Evolutionary conservation across 2,329 filamentous ascomycete genomes (phyloP), one percentile per base, ranked within the genome.

Genomic region (Hirsutella minnesotensis): DNA sequence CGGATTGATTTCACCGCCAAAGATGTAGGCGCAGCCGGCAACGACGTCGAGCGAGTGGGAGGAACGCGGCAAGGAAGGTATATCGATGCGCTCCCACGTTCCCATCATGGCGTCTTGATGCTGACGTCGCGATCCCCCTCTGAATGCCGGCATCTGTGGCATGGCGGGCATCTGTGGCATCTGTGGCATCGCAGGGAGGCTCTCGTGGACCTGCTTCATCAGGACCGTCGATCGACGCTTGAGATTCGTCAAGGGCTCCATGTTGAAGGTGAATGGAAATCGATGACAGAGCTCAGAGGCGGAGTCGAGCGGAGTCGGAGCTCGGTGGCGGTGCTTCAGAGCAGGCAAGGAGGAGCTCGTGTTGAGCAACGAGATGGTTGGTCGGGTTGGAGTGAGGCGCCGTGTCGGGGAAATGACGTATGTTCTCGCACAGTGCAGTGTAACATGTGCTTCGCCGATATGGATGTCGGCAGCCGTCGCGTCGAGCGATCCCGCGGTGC

Each of bases 1-100:
- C 3, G 82, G 72, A 38, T 68, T 64, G 44, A 80, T 61, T 59
- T 92, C 86, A 50, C 86, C 87, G 46, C 87, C 86, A 55, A 88
- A 94, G 53, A 94, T 69, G 59, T 78, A 82, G 35, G 73, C 72
- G 33, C 64, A 64, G 21, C 70, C 64, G 29, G 64, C 64, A 38
- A 81, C 57, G 38, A 81, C 70, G 36, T 84, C 73, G 51, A 88
- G 58, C 3, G 76, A 73, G 55, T 92, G 86, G 1, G 85, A 88
- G 1, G 86, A 90, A 42, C 85, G 79, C 33, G 77, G 76, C 8
- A 88, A 69, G 1, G 67, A 50, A 3, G 73, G 69, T 29, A 75
- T 55, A 34, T 68, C 56, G 52, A 82, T 67, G 51, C 70, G 73
- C 53, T 79, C 69, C 77, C 77, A 81, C 40, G 75, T 79, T 30